Evolutionary conservation across 805 yeast species (phyloP).

Genomic region (Candida takata): DNA sequence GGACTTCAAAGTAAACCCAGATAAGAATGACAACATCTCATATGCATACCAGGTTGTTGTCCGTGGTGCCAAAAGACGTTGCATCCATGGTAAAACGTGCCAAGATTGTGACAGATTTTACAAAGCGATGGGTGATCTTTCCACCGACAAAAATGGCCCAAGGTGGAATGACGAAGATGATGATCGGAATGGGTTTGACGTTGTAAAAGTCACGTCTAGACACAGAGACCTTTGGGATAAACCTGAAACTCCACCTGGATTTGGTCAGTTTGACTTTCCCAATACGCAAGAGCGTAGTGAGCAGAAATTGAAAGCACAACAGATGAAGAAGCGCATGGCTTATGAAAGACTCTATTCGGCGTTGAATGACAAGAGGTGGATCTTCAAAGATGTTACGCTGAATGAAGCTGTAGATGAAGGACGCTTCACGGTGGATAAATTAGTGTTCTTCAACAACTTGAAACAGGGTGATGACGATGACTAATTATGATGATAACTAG

Average conservation of each 20-base stretch:
- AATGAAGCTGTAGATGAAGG: conserved; percentile 31
- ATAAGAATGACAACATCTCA: conserved; percentile 19
- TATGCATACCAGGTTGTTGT: conserved; percentile 30
- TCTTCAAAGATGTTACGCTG: conserved; percentile 37
- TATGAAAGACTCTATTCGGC: conserved; percentile 39
- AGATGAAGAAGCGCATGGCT: conserved; percentile 32
- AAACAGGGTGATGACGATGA: conserved; percentile 2
- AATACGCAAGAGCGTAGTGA: conserved; percentile 42
- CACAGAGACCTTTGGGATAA: conserved; percentile 25
- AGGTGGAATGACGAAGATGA: conserved; percentile 19
- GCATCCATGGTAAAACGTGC: conserved; percentile 31
- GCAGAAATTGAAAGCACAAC: conserved; percentile 29
- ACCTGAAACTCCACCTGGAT: conserved; percentile 50
- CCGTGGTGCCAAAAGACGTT: conserved; percentile 27
- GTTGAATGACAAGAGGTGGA: conserved; percentile 32
- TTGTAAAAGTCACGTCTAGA: conserved; percentile 19
- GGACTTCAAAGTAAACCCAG: conserved; percentile 33
- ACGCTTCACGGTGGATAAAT: conserved; percentile 25
- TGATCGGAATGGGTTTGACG: conserved; percentile 7
- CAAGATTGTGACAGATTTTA: conserved; percentile 28
- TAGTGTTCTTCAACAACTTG: conserved; percentile 13
- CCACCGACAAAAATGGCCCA: conserved; percentile 21
- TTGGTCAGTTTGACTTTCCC: conserved; percentile 54
- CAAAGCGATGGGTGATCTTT: conserved; percentile 22
- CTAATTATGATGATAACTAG: too few relatives aligned